phyloP scores from a whole-genome alignment of 129 eudicot species.

The Pseudognaphalium luteoalbum region DNA sequence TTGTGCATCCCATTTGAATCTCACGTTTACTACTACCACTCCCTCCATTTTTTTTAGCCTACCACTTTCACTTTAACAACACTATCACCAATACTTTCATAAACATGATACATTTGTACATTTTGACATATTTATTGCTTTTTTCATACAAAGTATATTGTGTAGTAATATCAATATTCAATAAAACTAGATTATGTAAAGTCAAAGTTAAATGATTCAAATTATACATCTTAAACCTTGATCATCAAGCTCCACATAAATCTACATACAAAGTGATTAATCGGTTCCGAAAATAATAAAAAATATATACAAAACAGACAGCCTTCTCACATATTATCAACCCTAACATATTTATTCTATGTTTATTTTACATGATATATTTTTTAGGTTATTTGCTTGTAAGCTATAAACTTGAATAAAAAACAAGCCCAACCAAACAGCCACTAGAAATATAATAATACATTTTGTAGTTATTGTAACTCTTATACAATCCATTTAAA shows the following conservation, averaged over 20 bases:
- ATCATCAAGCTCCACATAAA: constrained; percentile 2
- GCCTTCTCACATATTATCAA: neutral
- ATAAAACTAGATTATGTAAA: neutral
- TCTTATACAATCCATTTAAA: neutral
- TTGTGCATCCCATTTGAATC: neutral
- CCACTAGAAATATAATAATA: neutral
- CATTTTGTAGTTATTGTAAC: neutral
- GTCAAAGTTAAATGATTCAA: neutral
- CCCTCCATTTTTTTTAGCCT: neutral
- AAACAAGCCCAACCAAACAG: too few species aligned
- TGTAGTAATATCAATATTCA: neutral
- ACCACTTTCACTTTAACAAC: neutral
- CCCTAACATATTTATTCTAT: neutral
- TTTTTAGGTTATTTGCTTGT: too few species aligned
- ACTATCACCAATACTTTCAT: neutral
- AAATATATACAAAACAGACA: neutral
- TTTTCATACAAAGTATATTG: neutral
- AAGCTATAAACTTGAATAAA: too few species aligned
- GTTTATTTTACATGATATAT: too few species aligned
- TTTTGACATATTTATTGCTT: neutral
- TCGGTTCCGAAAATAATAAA: neutral
- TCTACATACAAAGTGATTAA: neutral
- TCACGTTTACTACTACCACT: neutral
- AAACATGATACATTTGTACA: neutral
- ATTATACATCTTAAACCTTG: neutral